Evolutionary conservation across 495 filamentous ascomycete genomes (phyloP).

Genomic region (Tuber umbilicatum): DNA sequence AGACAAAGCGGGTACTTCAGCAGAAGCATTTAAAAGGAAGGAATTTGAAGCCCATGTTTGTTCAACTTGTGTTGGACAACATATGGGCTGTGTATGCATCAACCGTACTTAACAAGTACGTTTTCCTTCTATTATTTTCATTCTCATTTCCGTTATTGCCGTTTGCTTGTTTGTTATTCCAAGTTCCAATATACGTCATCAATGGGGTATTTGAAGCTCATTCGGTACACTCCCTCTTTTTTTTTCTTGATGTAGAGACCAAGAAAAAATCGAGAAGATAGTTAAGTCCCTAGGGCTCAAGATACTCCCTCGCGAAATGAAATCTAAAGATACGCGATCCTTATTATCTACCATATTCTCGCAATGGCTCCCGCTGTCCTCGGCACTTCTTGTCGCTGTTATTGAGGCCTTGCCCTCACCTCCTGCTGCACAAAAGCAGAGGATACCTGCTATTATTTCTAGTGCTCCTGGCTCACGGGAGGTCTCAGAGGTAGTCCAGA

Average conservation of each 20-base stretch:
- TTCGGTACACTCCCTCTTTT: neutral
- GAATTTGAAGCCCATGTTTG: slow-evolving; percentile 91
- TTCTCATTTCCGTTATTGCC: slow-evolving; percentile 26
- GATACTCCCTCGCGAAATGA: slow-evolving; percentile 73
- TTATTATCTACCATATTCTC: slow-evolving; percentile 80
- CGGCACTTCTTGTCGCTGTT: slow-evolving; percentile 82
- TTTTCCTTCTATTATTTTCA: slow-evolving; percentile 33
- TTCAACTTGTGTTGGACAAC: slow-evolving; percentile 89
- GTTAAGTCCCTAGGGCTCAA: slow-evolving; percentile 81
- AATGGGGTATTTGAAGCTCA: neutral
- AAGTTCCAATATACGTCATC: slow-evolving; percentile 30
- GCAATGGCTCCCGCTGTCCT: slow-evolving; percentile 88
- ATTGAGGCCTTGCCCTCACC: slow-evolving; percentile 90
- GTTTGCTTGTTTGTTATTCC: slow-evolving; percentile 27
- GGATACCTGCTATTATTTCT: slow-evolving; percentile 70
- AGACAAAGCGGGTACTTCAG: slow-evolving; percentile 86
- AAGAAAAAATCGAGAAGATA: slow-evolving; percentile 80
- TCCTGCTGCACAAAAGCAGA: slow-evolving; percentile 68
- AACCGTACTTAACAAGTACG: slow-evolving; percentile 49
- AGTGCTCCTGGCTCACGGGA: slow-evolving; percentile 69
- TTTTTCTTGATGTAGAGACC: slow-evolving; percentile 54
- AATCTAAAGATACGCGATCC: slow-evolving; percentile 74
- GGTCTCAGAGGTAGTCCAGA: slow-evolving; percentile 60
- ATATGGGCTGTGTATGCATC: slow-evolving; percentile 97
- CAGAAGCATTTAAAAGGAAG: slow-evolving; percentile 90